Conservation (phyloP, 495 filamentous ascomycete genomes). For the Pseudoneurospora amorphoporcata region DNA sequence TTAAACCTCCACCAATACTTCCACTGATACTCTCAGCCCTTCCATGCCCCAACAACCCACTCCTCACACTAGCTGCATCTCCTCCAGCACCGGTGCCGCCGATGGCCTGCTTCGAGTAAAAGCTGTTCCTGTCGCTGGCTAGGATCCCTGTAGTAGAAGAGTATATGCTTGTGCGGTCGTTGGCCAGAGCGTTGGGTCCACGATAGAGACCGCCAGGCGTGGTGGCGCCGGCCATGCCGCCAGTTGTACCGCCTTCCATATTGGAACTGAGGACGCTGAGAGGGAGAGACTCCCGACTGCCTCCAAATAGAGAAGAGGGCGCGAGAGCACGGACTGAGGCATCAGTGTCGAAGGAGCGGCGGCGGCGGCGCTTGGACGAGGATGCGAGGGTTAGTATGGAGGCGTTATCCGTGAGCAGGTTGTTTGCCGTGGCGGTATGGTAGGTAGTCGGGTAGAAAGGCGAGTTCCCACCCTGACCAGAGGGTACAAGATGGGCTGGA, state of each 20-base stretch:
- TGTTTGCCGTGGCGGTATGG: constrained; percentile 80
- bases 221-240: constrained; percentile 15
- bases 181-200: constrained; percentile 48
- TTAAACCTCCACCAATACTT: constrained; percentile 49
- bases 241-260: constrained; percentile 35
- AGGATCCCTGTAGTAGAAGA: constrained; percentile 59
- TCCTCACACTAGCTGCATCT: constrained; percentile 73
- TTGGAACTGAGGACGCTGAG: constrained; percentile 79
- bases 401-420: constrained; percentile 85
- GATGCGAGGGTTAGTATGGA: constrained; percentile 95
- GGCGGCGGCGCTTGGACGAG: constrained; percentile 79
- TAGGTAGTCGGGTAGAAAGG: constrained; percentile 65
- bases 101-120: constrained; percentile 60
- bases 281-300: constrained; percentile 76
- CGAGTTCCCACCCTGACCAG: constrained; percentile 29
- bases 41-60: constrained; percentile 63
- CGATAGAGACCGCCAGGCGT: constrained; percentile 55
- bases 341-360: constrained; percentile 89
- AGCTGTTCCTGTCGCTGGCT: constrained; percentile 67
- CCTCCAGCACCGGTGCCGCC: constrained; percentile 48
- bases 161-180: constrained; percentile 80
- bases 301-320: constrained; percentile 85
- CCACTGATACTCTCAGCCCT: constrained; percentile 74
- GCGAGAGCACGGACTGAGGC: constrained; percentile 88
- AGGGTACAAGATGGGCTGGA: constrained; percentile 61